Conservation (phyloP, 768 basidiomycete genomes). For the Lactarius deliciosus region DNA sequence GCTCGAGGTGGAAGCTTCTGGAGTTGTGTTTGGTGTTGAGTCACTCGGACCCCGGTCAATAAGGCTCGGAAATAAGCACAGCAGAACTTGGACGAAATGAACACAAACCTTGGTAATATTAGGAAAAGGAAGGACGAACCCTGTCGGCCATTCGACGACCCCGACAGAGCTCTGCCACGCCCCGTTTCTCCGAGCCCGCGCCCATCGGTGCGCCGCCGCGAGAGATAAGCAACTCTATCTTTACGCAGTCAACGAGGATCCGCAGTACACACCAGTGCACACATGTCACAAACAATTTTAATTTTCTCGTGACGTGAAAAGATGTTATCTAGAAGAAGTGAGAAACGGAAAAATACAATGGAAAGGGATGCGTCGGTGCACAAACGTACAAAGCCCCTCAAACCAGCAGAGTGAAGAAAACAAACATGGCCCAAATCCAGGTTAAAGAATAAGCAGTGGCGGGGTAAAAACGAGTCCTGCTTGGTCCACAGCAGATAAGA, state of each 20-base stretch:
- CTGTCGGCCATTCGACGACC: background rate
- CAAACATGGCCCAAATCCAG: background rate
- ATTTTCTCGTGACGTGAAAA: background rate
- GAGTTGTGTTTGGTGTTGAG: background rate
- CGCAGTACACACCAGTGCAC: background rate
- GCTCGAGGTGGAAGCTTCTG: background rate
- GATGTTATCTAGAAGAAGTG: background rate
- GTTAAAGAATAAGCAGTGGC: background rate
- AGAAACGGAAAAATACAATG: background rate
- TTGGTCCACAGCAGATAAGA: conserved; percentile 7
- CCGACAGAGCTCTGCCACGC: background rate
- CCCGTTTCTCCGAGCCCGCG: background rate
- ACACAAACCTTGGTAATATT: background rate
- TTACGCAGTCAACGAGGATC: background rate
- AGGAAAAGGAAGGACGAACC: background rate
- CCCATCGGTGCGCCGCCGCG: background rate
- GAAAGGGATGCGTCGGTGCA: background rate
- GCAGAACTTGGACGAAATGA: background rate
- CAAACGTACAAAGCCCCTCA: conserved; percentile 30
- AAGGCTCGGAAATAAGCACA: background rate
- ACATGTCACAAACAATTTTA: background rate
- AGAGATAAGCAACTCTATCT: background rate
- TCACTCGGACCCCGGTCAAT: background rate
- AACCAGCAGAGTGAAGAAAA: conserved; percentile 4
- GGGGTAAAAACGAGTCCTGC: conserved; percentile 1